Percentiles rank a stretch among this genome's conserved stretches.
These are phyloP conservation scores for Xylaria acuta DNA, from an alignment of 495 filamentous ascomycete species.

Conservation along the genomic window DNA sequence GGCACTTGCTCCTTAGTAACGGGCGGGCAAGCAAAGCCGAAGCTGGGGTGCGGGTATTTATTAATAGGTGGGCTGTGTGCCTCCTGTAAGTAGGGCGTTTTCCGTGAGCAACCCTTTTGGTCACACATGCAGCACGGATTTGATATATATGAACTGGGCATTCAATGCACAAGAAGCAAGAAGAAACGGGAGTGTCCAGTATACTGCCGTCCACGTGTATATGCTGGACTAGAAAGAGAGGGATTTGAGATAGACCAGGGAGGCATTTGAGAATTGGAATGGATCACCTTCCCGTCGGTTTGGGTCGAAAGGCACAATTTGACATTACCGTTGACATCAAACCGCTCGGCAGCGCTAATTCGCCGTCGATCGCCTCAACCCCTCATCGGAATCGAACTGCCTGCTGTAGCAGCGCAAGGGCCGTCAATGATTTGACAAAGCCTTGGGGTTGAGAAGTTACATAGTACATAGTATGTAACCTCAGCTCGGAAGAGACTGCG, in stretches of 20 bases:
- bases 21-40: conserved; percentile 13
- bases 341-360: conserved; percentile 1
- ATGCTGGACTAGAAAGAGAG: not conserved
- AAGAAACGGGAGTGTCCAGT: not conserved
- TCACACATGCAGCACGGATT: conserved; percentile 20
- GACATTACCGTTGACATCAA: conserved; percentile 19
- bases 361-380: conserved; percentile 18
- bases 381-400: conserved; percentile 3
- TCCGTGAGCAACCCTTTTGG: conserved; percentile 22
- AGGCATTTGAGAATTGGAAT: conserved; percentile 21
- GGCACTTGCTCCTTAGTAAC: conserved; percentile 14
- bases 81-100: conserved; percentile 15
- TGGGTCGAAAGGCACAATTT: conserved; percentile 15
- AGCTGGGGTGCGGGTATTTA: conserved; percentile 21
- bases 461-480: too few species aligned
- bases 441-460: not conserved
- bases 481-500: conserved; percentile 21
- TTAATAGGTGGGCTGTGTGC: conserved; percentile 25
- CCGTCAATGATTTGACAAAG: conserved; percentile 22
- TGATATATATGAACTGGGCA: conserved; percentile 18
- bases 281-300: conserved; percentile 9
- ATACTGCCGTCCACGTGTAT: conserved; percentile 13
- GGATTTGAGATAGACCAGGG: conserved; percentile 26
- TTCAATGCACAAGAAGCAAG: not conserved
- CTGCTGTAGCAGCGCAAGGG: not conserved